Percentiles rank a stretch among this genome's conserved stretches.
phyloP scores from a whole-genome alignment of 345 rosid species.

The Gossypium longicalyx region DNA sequence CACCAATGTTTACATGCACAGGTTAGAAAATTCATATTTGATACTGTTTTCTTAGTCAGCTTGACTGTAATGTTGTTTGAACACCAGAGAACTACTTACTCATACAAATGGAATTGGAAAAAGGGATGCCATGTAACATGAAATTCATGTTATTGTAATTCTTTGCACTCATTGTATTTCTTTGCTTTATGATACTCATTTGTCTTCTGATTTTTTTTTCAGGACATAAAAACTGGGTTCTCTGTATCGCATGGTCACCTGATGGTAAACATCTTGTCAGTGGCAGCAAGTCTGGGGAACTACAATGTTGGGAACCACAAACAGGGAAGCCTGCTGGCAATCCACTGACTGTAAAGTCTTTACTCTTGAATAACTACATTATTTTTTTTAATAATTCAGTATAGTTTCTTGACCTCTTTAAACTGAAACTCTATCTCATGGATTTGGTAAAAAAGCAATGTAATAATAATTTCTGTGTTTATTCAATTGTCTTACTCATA shows the following conservation, averaged over 20 bases:
- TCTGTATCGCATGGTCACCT: constrained; percentile 90
- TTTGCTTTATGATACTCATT: not conserved
- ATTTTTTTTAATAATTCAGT: not conserved
- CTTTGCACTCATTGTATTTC: not conserved
- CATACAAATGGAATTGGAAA: not conserved
- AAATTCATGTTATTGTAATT: not conserved
- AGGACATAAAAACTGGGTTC: constrained; percentile 99
- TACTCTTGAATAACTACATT: constrained; percentile 7
- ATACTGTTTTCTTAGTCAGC: not conserved
- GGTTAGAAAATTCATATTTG: constrained; percentile 37
- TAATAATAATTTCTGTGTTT: not conserved
- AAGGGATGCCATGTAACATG: not conserved
- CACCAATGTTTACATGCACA: constrained; percentile 86
- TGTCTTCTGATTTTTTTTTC: constrained; percentile 14
- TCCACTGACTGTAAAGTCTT: constrained; percentile 48
- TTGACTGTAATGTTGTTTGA: not conserved
- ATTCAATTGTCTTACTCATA: not conserved
- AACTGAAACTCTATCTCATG: constrained; percentile 1
- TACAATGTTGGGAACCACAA: constrained; percentile 78
- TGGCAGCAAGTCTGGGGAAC: constrained; percentile 85
- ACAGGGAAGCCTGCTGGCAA: constrained; percentile 76
- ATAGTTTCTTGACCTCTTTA: not conserved
- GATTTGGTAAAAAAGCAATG: constrained; percentile 7
- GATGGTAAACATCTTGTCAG: constrained; percentile 89
- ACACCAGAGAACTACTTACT: not conserved